Percentiles rank a stretch among this genome's conserved stretches.
phyloP scores from a whole-genome alignment of 352 stramenopile genomes.

The Aphanomyces cochlioides region DNA sequence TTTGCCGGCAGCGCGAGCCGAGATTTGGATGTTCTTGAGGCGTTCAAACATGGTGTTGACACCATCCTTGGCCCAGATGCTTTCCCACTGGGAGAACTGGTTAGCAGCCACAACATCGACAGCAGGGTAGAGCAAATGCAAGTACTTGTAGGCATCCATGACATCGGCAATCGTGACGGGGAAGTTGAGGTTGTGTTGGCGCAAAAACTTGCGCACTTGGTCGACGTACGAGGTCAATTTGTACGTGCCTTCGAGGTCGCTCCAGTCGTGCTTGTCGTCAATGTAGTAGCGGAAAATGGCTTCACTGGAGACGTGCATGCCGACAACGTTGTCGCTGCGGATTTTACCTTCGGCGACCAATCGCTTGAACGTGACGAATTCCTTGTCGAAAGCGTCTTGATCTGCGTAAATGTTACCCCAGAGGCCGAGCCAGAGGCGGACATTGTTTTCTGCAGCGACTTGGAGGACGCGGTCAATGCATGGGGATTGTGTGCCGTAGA shows the following conservation, averaged over 20 bases:
- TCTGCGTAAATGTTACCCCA: constrained; percentile 48
- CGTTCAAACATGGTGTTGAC: constrained; percentile 50
- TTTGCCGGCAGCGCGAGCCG: constrained; percentile 49
- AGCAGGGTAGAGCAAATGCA: constrained; percentile 49
- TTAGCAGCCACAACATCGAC: constrained; percentile 73
- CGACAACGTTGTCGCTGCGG: constrained; percentile 48
- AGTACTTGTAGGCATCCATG: constrained; percentile 61
- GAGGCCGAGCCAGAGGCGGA: constrained; percentile 65
- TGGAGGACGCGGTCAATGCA: constrained; percentile 27
- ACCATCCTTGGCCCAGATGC: constrained; percentile 45
- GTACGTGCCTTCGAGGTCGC: constrained; percentile 21
- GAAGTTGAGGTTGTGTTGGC: constrained; percentile 39
- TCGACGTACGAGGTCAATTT: constrained; percentile 58
- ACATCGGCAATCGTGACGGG: constrained; percentile 67
- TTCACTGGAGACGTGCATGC: constrained; percentile 59
- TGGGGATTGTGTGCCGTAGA: constrained; percentile 19
- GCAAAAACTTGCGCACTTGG: constrained; percentile 49
- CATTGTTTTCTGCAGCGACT: constrained; percentile 16
- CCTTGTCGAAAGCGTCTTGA: constrained; percentile 39
- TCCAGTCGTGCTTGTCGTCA: constrained; percentile 29
- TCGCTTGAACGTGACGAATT: constrained; percentile 44
- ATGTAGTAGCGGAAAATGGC: constrained; percentile 68
- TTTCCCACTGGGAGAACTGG: constrained; percentile 77
- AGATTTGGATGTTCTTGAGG: constrained; percentile 47
- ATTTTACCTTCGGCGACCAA: constrained; percentile 46